Percentiles rank a stretch among this genome's conserved stretches.
Conservation (phyloP, 768 basidiomycete species). For the Austroboletus eburneus region DNA sequence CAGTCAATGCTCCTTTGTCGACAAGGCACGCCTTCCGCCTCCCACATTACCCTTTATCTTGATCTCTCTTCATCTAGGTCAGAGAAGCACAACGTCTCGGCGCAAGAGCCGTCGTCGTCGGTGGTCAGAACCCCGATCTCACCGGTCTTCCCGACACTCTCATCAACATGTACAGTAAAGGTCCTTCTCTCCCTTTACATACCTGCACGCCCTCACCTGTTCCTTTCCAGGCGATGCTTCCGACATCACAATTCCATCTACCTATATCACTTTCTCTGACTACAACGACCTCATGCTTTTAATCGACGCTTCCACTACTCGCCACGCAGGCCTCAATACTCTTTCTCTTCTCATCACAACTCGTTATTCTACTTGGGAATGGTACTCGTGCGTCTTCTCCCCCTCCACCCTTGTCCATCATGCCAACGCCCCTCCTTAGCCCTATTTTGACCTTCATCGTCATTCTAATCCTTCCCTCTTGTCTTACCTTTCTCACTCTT, state of each 20-base stretch:
- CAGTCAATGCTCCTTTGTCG: conserved; percentile 86
- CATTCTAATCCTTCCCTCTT: conserved; percentile 85
- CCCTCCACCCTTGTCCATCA: not conserved
- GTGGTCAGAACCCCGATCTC: conserved; percentile 67
- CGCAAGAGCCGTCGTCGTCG: conserved; percentile 88
- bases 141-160: conserved; percentile 70
- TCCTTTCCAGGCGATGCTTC: conserved; percentile 66
- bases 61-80: conserved; percentile 25
- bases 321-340: conserved; percentile 72
- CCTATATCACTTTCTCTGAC: conserved; percentile 84
- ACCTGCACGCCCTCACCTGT: conserved; percentile 3
- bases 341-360: conserved; percentile 74
- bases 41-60: conserved; percentile 7
- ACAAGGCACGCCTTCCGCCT: conserved; percentile 57
- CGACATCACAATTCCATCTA: conserved; percentile 78
- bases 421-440: conserved; percentile 34
- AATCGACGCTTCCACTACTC: conserved; percentile 70
- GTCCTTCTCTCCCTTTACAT: conserved; percentile 45
- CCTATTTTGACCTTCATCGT: conserved; percentile 84
- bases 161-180: conserved; percentile 90
- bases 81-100: conserved; percentile 67
- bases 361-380: conserved; percentile 84
- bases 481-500: conserved; percentile 84
- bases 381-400: conserved; percentile 68
- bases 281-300: conserved; percentile 68